phyloP scores from a whole-genome alignment of 331 rosid genomes.

The Phaseolus coccineus region DNA sequence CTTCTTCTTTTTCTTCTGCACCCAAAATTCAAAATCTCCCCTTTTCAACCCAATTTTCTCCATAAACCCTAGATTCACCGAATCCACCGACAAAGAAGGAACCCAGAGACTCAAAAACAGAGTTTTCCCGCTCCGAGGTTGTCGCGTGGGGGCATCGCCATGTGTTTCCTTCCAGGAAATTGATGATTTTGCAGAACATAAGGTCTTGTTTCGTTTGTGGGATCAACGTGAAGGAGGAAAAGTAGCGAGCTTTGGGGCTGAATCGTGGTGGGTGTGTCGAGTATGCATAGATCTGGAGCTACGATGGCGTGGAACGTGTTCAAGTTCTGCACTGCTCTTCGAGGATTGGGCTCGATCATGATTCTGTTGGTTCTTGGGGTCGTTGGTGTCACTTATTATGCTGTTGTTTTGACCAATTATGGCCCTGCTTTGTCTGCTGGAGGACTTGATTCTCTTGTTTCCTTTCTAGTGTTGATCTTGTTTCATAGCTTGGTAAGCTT shows the following conservation, averaged over 20 bases:
- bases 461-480: conserved; percentile 77
- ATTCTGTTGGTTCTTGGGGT: conserved; percentile 96
- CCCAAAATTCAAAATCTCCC: conserved; percentile 20
- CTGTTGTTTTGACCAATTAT: conserved; percentile 90
- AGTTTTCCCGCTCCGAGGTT: conserved; percentile 10
- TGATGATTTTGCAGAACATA: conserved; percentile 1
- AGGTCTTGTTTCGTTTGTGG: conserved; percentile 16
- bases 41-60: conserved; percentile 31
- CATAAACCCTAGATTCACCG: conserved; percentile 53
- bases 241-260: conserved; percentile 33
- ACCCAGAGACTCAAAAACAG: conserved; percentile 18
- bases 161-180: conserved; percentile 24
- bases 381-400: conserved; percentile 94
- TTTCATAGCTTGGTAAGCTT: conserved; percentile 86
- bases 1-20: conserved; percentile 2
- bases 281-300: conserved; percentile 98
- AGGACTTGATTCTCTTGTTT: conserved; percentile 71
- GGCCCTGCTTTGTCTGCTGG: conserved; percentile 81
- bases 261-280: conserved; percentile 44
- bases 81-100: conserved; percentile 6
- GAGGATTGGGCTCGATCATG: conserved; percentile 99
- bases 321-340: conserved; percentile 96
- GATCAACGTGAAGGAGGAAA: conserved; percentile 5
- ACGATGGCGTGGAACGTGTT: conserved; percentile 99
- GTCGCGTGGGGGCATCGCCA: conserved; percentile 17